Percentiles rank a stretch among this genome's conserved stretches.
Evolutionary conservation across 441 rosid genomes (phyloP).

Genomic region (Corymbia calophylla): DNA sequence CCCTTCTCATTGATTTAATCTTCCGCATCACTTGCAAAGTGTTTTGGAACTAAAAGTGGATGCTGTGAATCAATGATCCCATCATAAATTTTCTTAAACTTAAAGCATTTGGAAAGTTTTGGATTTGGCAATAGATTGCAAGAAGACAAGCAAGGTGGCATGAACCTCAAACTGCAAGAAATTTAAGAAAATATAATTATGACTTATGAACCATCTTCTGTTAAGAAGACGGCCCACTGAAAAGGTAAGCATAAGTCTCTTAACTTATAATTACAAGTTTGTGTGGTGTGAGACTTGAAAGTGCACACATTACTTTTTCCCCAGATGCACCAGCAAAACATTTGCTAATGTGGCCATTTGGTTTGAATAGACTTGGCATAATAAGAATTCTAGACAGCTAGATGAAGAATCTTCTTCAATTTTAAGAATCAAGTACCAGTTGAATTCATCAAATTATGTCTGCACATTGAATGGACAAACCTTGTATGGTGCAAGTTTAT

Average conservation of each 20-base stretch:
- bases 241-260: not conserved
- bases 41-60: not conserved
- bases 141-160: not conserved
- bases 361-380: not conserved
- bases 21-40: not conserved
- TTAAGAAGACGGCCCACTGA: not conserved
- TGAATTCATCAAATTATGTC: not conserved
- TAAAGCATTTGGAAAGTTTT: not conserved
- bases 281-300: not conserved
- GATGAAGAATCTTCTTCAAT: not conserved
- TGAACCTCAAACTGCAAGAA: not conserved
- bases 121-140: not conserved
- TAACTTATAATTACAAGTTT: not conserved
- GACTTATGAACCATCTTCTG: not conserved
- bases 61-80: not conserved
- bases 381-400: not conserved
- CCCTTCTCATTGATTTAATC: not conserved
- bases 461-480: conserved; percentile 20
- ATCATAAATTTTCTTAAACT: not conserved
- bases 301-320: not conserved
- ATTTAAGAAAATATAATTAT: not conserved
- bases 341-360: not conserved
- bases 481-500: conserved; percentile 97
- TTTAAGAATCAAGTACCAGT: not conserved
- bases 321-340: not conserved